These are phyloP conservation scores for Penicillium taxi DNA, from an alignment of 495 filamentous ascomycete species.

Conservation along the genomic window DNA sequence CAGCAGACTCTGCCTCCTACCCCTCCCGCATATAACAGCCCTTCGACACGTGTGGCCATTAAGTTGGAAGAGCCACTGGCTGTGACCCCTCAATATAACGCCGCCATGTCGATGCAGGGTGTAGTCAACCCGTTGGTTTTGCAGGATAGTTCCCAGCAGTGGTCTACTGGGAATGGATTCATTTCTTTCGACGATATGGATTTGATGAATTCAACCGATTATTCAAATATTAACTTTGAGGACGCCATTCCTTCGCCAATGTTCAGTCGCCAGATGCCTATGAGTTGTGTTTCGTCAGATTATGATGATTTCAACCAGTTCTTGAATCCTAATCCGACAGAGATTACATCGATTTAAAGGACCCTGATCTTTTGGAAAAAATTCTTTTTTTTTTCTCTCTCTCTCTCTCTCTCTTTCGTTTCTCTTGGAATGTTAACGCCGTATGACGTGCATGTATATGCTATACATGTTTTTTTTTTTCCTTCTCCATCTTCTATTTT, in stretches of 20 bases:
- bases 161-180: slow-evolving; percentile 24
- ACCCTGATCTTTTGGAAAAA: too few relatives aligned
- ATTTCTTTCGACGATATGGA: slow-evolving; percentile 37
- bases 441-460: slow-evolving; percentile 35
- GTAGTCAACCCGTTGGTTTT: slow-evolving; percentile 37
- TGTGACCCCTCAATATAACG: slow-evolving; percentile 11
- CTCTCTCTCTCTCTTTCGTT: slow-evolving; percentile 3
- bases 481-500: slow-evolving; percentile 7
- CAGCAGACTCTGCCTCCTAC: slow-evolving; percentile 28
- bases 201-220: slow-evolving; percentile 29
- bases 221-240: slow-evolving; percentile 29
- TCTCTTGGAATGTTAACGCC: slow-evolving; percentile 14
- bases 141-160: slow-evolving; percentile 25
- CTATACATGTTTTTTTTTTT: slow-evolving; percentile 22
- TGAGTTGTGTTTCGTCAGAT: slow-evolving; percentile 35
- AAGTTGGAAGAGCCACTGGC: slow-evolving; percentile 26
- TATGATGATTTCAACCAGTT: slow-evolving; percentile 41
- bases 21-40: slow-evolving; percentile 30
- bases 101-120: slow-evolving; percentile 27
- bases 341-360: slow-evolving; percentile 36
- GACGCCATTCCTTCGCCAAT: slow-evolving; percentile 32
- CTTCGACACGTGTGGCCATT: slow-evolving; percentile 20
- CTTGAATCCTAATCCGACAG: slow-evolving; percentile 35
- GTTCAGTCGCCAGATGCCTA: slow-evolving; percentile 31
- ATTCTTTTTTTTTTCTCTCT: neutral